Evolutionary conservation across 176 grass and related monocot species (phyloP).

Genomic region (Triticum aestivum): IWGSC_CS_RefSeq_v2.1 NC_057807.1:430065856-430066355

Average conservation of each 20-base stretch:
- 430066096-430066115: slow-evolving; percentile 12
- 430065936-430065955: slow-evolving; percentile 12
- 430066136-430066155: slow-evolving; percentile 64
- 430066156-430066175: slow-evolving; percentile 65
- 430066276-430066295: slow-evolving; percentile 71
- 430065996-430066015: slow-evolving; percentile 32
- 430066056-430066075: not conserved
- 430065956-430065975: slow-evolving; percentile 27
- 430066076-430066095: not conserved
- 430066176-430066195: slow-evolving; percentile 88
- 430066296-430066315: slow-evolving; percentile 44
- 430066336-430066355: not conserved
- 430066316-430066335: not conserved
- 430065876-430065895: slow-evolving; percentile 30
- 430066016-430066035: slow-evolving; percentile 26
- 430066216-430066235: slow-evolving; percentile 94
- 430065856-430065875: slow-evolving; percentile 55
- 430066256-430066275: slow-evolving; percentile 78
- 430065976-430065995: slow-evolving; percentile 28
- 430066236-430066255: slow-evolving; percentile 96
- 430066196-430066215: slow-evolving; percentile 99
- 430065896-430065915: slow-evolving; percentile 34
- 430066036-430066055: not conserved
- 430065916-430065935: slow-evolving; percentile 23
- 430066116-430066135: not conserved